Conservation (phyloP, 1,284 basidiomycete species). For the Pseudozyma thailandica region DNA sequence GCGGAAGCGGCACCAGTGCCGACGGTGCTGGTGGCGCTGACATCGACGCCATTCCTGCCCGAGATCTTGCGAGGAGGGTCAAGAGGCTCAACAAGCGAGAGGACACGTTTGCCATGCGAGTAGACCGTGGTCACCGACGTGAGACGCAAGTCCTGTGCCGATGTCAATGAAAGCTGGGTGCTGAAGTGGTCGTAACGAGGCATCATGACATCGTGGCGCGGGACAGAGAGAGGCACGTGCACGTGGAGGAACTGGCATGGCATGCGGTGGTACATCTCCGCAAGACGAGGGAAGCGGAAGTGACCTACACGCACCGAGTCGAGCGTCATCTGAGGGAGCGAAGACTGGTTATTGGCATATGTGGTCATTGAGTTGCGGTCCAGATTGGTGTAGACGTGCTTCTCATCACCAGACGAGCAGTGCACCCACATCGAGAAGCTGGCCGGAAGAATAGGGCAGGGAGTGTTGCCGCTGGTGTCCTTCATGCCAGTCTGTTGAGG, state of each 20-base stretch:
- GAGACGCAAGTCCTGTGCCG: slow-evolving; percentile 54
- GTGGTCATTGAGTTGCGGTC: slow-evolving; percentile 58
- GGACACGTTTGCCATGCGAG: slow-evolving; percentile 66
- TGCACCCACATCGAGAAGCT: slow-evolving; percentile 67
- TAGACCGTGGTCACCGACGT: slow-evolving; percentile 68
- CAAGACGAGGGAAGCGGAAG: slow-evolving; percentile 66
- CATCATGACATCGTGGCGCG: slow-evolving; percentile 59
- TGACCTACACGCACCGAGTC: slow-evolving; percentile 54
- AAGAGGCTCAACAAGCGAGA: slow-evolving; percentile 64
- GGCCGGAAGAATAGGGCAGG: slow-evolving; percentile 61
- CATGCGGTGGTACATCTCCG: slow-evolving; percentile 66
- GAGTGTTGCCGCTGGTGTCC: slow-evolving; percentile 31
- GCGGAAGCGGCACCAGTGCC: slow-evolving; percentile 4
- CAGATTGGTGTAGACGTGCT: slow-evolving; percentile 64
- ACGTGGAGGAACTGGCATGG: slow-evolving; percentile 69
- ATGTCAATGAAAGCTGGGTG: slow-evolving; percentile 64
- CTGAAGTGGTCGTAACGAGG: slow-evolving; percentile 61
- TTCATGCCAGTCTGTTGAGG: slow-evolving; percentile 45
- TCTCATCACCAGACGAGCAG: slow-evolving; percentile 59
- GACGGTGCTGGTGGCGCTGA: slow-evolving; percentile 15
- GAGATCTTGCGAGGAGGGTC: slow-evolving; percentile 61
- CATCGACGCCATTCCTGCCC: slow-evolving; percentile 45
- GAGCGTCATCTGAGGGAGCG: slow-evolving; percentile 56
- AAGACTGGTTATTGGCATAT: slow-evolving; percentile 49
- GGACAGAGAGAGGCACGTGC: slow-evolving; percentile 67